Evolutionary conservation across 78 protist species (phyloP), one percentile per base, ranked within the genome.

Genomic region (Emiliania huxleyi): DNA sequence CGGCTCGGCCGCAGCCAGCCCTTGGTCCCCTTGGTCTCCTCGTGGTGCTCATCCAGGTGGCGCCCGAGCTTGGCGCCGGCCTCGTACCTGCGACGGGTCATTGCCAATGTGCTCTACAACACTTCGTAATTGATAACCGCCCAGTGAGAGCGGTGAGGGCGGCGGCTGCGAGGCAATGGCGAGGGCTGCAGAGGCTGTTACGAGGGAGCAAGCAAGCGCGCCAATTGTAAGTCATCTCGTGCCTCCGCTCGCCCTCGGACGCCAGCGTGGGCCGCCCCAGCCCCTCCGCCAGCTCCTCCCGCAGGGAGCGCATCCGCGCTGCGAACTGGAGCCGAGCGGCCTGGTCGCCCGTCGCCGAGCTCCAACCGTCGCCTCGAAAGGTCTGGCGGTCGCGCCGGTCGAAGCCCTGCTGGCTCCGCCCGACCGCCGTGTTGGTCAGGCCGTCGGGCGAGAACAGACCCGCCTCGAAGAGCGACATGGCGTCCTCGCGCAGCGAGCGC

Each of bases 11-110:
- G 37, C 23, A 4, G 0, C 48, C 87, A 42, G 5, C 87, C 87
- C 5, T 18, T 0, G 8, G 33, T 2, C 12, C 87, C 87, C 46
- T 77, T 77, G 49, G 45, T 40, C 87, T 40, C 87, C 46, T 77
- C 87, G 87, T 77, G 87, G 19, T 77, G 87, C 87, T 77, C 87
- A 21, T 77, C 87, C 37, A 42, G 33, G 12, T 77, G 87, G 8
- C 87, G 87, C 8, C 48, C 48, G 15, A 77, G 46, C 35, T 0
- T 0, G 21, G 87, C 87, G 26, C 87, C 87, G 1, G 48, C 26
- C 48, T 40, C 87, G 12, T 42, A 77, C 48, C n/a, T n/a, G n/a
- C n/a, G n/a, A n/a, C n/a, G n/a, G n/a, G n/a, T n/a, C n/a, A n/a
- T n/a, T n/a, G n/a, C n/a, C n/a, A n/a, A n/a, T n/a, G n/a, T n/a